phyloP scores from a whole-genome alignment of 257 asterid genomes.

The Plectranthus barbatus region DNA sequence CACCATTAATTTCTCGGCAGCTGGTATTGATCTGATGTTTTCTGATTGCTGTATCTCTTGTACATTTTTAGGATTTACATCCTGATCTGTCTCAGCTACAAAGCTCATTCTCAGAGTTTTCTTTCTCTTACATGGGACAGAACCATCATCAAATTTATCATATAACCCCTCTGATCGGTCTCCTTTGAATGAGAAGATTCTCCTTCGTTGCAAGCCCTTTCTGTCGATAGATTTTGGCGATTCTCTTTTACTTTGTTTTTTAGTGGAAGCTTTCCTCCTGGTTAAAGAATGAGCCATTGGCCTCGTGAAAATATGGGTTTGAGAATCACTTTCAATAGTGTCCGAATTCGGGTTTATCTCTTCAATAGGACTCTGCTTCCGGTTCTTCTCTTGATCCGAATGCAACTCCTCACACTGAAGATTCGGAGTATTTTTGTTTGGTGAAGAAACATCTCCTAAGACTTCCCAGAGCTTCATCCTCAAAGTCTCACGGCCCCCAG shows the following conservation, averaged over 20 bases:
- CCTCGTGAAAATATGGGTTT: constrained; percentile 32
- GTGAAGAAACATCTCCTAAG: constrained; percentile 59
- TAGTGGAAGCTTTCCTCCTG: constrained; percentile 36
- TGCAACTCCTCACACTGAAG: constrained; percentile 24
- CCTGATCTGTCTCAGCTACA: constrained; percentile 25
- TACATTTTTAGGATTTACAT: constrained; percentile 19
- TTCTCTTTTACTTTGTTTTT: constrained; percentile 18
- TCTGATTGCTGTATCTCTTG: constrained; percentile 31
- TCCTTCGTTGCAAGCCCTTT: constrained; percentile 31
- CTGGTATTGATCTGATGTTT: constrained; percentile 24
- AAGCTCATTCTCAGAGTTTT: constrained; percentile 28
- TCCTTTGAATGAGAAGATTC: constrained; percentile 26
- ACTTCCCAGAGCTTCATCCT: constrained; percentile 72
- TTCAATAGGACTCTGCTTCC: constrained; percentile 22
- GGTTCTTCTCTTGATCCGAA: constrained; percentile 24
- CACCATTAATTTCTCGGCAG: constrained; percentile 26
- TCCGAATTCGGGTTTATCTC: constrained; percentile 53
- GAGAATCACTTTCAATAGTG: constrained; percentile 78
- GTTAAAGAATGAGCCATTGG: constrained; percentile 44
- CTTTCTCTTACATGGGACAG: constrained; percentile 33
- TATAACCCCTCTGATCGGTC: constrained; percentile 28
- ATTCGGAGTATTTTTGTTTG: constrained; percentile 27
- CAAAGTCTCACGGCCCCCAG: constrained; percentile 47
- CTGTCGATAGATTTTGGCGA: constrained; percentile 22
- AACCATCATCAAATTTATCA: constrained; percentile 31